phyloP scores from a whole-genome alignment of 2,329 filamentous ascomycete species.

The Botryotinia narcissicola region DNA sequence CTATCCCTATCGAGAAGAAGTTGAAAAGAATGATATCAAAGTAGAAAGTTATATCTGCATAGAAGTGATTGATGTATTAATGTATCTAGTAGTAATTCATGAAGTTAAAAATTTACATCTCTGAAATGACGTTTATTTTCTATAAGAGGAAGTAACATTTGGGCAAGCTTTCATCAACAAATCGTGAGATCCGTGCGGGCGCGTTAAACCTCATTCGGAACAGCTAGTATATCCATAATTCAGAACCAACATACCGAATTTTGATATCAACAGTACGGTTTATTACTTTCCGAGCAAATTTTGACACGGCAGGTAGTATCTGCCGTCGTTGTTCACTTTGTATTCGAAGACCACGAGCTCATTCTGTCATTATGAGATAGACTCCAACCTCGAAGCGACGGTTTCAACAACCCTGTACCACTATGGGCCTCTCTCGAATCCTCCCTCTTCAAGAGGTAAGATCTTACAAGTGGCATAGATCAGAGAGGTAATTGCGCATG shows the following conservation, averaged over 20 bases:
- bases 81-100: not conserved
- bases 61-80: not conserved
- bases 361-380: not conserved
- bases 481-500: not conserved
- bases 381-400: not conserved
- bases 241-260: not conserved
- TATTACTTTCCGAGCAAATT: not conserved
- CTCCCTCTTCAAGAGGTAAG: not conserved
- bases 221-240: not conserved
- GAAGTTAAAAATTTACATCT: conserved; percentile 4
- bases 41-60: not conserved
- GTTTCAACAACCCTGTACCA: not conserved
- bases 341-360: not conserved
- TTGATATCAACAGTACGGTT: not conserved
- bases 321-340: not conserved
- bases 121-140: conserved; percentile 20
- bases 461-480: not conserved
- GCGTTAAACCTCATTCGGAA: not conserved
- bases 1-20: not conserved
- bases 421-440: not conserved
- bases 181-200: not conserved
- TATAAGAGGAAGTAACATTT: not conserved
- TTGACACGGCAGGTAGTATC: not conserved
- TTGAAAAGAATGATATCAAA: not conserved
- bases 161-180: conserved; percentile 12